These are phyloP conservation scores for Ceratocystis huliohia DNA, from an alignment of 2,329 filamentous ascomycete species.

Conservation along the genomic window DNA sequence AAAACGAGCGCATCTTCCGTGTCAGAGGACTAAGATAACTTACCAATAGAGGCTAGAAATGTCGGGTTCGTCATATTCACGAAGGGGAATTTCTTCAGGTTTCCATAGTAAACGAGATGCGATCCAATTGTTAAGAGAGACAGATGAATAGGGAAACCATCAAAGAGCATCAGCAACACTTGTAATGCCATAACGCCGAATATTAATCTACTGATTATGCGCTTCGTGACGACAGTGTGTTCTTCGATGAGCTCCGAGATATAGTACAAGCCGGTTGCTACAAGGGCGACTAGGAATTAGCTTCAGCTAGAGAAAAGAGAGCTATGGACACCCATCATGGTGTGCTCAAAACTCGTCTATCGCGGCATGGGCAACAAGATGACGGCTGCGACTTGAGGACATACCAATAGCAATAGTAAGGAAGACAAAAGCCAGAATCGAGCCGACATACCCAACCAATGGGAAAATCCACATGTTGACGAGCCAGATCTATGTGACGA, in stretches of 20 bases:
- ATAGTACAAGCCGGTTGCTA: constrained; percentile 95
- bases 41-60: constrained; percentile 73
- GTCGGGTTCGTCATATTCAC: constrained; percentile 80
- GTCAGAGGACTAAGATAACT: constrained; percentile 25
- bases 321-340: background rate
- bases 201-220: constrained; percentile 71
- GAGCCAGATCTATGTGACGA: background rate
- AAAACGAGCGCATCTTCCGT: background rate
- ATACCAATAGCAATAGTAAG: constrained; percentile 83
- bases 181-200: constrained; percentile 69
- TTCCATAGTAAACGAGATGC: constrained; percentile 77
- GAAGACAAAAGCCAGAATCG: constrained; percentile 82
- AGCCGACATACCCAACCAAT: constrained; percentile 76
- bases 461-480: constrained; percentile 85
- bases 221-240: constrained; percentile 85
- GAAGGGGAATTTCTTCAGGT: constrained; percentile 60
- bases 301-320: background rate
- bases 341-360: background rate
- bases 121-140: constrained; percentile 64
- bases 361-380: background rate
- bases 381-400: constrained; percentile 21
- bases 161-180: constrained; percentile 60
- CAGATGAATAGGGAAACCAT: constrained; percentile 69
- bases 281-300: constrained; percentile 27
- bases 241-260: constrained; percentile 96